Percentiles rank a stretch among this genome's conserved stretches.
These are phyloP conservation scores for Monoraphidium neglectum DNA, from an alignment of 139 green algal genomes.

Conservation along the genomic window DNA sequence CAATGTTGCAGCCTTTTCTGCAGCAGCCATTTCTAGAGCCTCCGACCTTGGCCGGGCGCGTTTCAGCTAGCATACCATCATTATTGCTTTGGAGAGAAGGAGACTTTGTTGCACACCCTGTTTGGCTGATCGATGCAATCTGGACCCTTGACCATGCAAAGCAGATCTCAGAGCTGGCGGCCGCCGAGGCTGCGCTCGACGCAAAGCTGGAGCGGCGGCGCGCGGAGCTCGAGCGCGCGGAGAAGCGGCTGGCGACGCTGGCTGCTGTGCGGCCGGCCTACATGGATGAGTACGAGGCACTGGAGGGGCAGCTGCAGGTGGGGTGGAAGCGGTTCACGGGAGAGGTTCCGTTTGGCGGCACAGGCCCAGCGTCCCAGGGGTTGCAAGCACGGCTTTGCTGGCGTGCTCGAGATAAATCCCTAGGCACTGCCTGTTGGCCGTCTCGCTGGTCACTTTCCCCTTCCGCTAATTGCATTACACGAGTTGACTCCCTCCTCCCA, in stretches of 20 bases:
- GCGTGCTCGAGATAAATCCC: no score
- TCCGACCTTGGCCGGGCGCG: no score
- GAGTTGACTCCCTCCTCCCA: no score
- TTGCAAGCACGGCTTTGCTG: no score
- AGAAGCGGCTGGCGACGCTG: conserved; percentile 76
- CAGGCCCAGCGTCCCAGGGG: no score
- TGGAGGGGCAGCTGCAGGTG: conserved; percentile 70
- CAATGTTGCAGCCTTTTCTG: no score
- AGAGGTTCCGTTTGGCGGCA: background rate
- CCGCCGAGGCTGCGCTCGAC: conserved; percentile 39
- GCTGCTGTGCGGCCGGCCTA: conserved; percentile 74
- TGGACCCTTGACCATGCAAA: background rate
- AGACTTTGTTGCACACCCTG: background rate
- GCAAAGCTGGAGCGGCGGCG: conserved; percentile 64
- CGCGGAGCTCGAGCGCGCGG: conserved; percentile 75
- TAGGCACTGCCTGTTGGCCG: no score
- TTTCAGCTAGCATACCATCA: no score
- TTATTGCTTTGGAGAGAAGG: no score
- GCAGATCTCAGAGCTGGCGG: background rate
- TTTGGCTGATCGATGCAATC: background rate
- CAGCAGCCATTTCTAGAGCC: no score
- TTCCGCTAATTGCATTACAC: no score
- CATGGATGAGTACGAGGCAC: conserved; percentile 86
- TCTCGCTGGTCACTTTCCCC: no score
- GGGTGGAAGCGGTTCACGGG: background rate